Conservation (phyloP, 345 rosid genomes). For the Sisymbrium irio region DNA sequence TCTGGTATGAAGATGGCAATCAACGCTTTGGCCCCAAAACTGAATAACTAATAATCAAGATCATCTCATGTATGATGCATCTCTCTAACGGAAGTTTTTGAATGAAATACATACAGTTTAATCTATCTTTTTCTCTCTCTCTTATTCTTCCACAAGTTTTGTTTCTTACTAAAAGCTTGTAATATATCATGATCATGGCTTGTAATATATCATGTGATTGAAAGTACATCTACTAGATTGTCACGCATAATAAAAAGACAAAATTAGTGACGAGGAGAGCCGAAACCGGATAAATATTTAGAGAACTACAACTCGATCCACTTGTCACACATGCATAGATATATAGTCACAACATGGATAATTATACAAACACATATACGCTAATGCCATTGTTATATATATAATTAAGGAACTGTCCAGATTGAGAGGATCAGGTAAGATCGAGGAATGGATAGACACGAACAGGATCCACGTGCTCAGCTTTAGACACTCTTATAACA, state of each 20-base stretch:
- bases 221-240: not conserved
- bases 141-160: not conserved
- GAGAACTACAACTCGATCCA: conserved; percentile 16
- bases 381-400: not conserved
- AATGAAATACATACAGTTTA: not conserved
- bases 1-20: not conserved
- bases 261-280: conserved; percentile 35
- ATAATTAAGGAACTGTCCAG: conserved; percentile 15
- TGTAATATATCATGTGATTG: not conserved
- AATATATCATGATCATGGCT: not conserved
- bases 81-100: not conserved
- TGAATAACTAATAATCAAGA: not conserved
- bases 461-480: conserved; percentile 34
- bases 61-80: not conserved
- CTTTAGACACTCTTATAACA: conserved; percentile 25
- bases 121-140: not conserved
- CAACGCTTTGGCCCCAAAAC: not conserved
- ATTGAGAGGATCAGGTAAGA: conserved; percentile 30
- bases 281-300: conserved; percentile 6
- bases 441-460: conserved; percentile 30
- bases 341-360: conserved; percentile 2
- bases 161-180: not conserved
- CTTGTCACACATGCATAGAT: conserved; percentile 35
- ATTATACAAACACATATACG: not conserved
- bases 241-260: conserved; percentile 15